Base-by-base conservation (phyloP, 164 flowering plant species). In the Stephania japonica region DNA sequence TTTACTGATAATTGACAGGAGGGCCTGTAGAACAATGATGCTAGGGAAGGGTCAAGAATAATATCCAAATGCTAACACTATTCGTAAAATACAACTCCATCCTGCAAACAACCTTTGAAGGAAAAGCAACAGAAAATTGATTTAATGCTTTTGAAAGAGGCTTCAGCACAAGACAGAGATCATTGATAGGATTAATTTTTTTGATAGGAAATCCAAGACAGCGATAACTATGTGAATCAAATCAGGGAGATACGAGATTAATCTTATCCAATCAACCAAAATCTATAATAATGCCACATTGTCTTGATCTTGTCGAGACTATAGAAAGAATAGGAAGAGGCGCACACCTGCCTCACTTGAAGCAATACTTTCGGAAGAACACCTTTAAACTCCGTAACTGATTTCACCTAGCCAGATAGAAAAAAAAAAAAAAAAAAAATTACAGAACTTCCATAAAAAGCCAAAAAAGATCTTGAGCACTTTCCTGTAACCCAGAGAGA, bases 331-430 rank as follows among this genome's bases (percentile, higher is more conserved):
- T 42, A 43, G 24, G 25, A 24, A 14, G 8, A 69, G 59, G 25
- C 0, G 5, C 80, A 67, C 64, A 91, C 98, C 97, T 94, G 99
- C 13, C 87, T 87, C 18, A 86, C 92, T 87, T 80, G 92, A 72
- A 83, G 85, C 43, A 91, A 47, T 5, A 95, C 89, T 84, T 90
- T 91, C 18, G 89, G 88, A 73, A 95, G 96, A 78, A 93, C 87
- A 67, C 98, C 96, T 84, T 90, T 95, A 76, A 82, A 79, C 50
- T 88, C 86, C 75, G 86, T 78, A 8, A 74, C 80, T 82, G 84
- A 81, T 82, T 86, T 90, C 75, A 95, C 87, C 99, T 94, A 82
- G 49, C 62, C n/a, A 61, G 68, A 47, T 59, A 25, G 38, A 72
- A 14, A 1, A 27, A 6, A 8, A 1, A 27, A 25, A 25, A 72